A percentile compares a stretch with the other conserved stretches of the same genome.
These are phyloP conservation scores for Agarophyton chilense DNA, from an alignment of 23 red algal species.

Conservation along the genomic window DNA sequence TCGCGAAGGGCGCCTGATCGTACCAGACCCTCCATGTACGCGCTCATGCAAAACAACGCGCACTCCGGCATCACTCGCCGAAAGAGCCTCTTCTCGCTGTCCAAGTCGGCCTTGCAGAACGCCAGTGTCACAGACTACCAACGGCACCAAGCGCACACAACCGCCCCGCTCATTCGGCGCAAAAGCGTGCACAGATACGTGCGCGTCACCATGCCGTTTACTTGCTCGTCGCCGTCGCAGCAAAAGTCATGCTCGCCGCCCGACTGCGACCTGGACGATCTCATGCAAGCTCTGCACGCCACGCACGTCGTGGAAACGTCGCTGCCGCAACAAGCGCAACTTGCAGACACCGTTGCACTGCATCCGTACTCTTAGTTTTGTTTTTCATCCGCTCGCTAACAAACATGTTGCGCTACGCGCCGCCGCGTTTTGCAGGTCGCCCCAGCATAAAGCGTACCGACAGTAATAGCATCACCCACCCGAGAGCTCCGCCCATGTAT, in stretches of 20 bases:
- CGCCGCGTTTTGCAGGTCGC: too few species aligned
- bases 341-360: too few species aligned
- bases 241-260: not conserved
- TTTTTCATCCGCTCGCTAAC: too few species aligned
- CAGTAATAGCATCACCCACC: not conserved
- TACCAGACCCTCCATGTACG: not conserved
- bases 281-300: conserved; percentile 1
- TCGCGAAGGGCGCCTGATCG: conserved; percentile 4
- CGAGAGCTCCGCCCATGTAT: too few species aligned
- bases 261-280: not conserved
- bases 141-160: too few species aligned
- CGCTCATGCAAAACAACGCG: not conserved
- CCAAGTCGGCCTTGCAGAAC: not conserved
- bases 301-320: conserved; percentile 1
- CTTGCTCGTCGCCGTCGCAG: not conserved
- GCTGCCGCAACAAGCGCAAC: not conserved
- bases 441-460: not conserved
- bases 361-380: too few species aligned
- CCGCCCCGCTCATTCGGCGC: not conserved
- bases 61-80: not conserved
- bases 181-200: not conserved
- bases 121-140: too few species aligned
- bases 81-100: not conserved
- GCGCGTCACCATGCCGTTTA: too few species aligned
- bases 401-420: too few species aligned